Conservation (phyloP, 345 rosid genomes). For the Hibiscus mutabilis region DNA sequence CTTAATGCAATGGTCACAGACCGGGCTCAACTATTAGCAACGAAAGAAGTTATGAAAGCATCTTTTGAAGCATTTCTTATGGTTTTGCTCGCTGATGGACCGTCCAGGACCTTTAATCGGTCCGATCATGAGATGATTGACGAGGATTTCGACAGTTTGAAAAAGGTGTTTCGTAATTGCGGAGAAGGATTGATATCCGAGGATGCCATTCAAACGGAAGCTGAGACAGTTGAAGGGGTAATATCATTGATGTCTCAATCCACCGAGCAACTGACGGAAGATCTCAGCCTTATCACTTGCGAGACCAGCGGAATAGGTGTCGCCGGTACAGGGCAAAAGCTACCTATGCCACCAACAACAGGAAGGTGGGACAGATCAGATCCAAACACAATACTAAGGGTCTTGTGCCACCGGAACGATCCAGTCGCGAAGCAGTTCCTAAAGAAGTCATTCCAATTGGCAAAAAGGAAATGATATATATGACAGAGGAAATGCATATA, state of each 20-base stretch:
- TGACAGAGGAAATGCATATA: background rate
- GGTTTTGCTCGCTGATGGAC: slow-evolving; percentile 79
- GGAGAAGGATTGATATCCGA: slow-evolving; percentile 58
- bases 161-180: slow-evolving; percentile 52
- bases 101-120: slow-evolving; percentile 44
- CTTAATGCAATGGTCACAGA: slow-evolving; percentile 63
- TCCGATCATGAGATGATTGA: slow-evolving; percentile 49
- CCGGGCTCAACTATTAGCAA: slow-evolving; percentile 61
- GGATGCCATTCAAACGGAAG: background rate
- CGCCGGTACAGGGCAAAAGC: background rate
- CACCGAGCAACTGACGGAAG: background rate
- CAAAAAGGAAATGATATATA: background rate
- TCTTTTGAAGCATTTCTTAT: slow-evolving; percentile 68
- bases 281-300: background rate
- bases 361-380: background rate
- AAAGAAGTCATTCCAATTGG: background rate
- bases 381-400: background rate
- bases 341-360: background rate
- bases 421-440: background rate
- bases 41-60: slow-evolving; percentile 71
- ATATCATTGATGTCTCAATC: background rate
- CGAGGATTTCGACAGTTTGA: slow-evolving; percentile 66
- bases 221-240: background rate
- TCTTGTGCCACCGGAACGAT: background rate
- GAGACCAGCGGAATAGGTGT: background rate